Base-by-base conservation (phyloP, 2,329 filamentous ascomycete genomes). In the Neopestalotiopsis clavispora region DNA sequence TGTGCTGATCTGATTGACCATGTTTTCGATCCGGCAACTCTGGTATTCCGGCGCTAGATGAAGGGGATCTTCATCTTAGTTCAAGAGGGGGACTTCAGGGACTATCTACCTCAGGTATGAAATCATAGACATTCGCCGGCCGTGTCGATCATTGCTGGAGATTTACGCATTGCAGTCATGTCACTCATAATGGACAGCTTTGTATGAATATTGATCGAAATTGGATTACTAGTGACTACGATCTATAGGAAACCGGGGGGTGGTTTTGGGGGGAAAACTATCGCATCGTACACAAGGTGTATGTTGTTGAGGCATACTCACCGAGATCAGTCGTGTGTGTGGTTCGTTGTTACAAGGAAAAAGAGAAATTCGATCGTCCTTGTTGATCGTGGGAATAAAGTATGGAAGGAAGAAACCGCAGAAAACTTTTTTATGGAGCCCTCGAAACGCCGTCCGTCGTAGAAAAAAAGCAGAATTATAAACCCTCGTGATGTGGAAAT, bases 401-500 rank as follows among this genome's bases (percentile, higher is more conserved):
- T 2, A 38, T 4, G n/a, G 32, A 61, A 30, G 28, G 13, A 60
- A 60, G 12, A 40, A 62, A 62, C 32, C 52, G 28, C 65, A 56
- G 66, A 61, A 66, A 71, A 28, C 23, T 66, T 70, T 75, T 76
- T 76, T 72, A 68, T 69, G 28, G 45, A 75, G 70, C 77, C 77
- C 75, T 77, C 74, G 72, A 76, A 67, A 78, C 75, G 78, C 76
- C 74, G 68, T 76, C 74, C 74, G 68, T 76, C 74, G 76, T 52
- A n/a, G n/a, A 52, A 23, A n/a, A n/a, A 52, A 52, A 28, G 23
- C 23, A 28, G 23, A 28, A 28, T 28, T 28, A 28, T 74, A 75
- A 77, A 73, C 77, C 76, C 76, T 75, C 75, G 73, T 76, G 75
- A 75, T 74, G 69, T 28, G 23, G 23, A 28, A 68, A 64, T 71